Evolutionary conservation across 495 filamentous ascomycete species (phyloP).

Genomic region (Xeromyces bisporus): DNA sequence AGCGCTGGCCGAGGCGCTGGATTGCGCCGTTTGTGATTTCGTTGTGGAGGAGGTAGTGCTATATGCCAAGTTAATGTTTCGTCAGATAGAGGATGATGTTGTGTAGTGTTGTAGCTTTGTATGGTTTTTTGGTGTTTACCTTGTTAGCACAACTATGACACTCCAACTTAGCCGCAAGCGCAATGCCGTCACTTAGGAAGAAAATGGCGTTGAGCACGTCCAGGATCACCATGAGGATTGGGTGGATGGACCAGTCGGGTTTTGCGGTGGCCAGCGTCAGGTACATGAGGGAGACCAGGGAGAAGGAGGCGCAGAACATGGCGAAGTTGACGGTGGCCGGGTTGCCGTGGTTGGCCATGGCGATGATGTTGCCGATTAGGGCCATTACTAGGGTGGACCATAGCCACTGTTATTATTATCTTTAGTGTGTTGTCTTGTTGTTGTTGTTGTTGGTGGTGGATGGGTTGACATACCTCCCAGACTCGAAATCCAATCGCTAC

Average conservation of each 20-base stretch:
- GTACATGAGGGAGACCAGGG: conserved; percentile 46
- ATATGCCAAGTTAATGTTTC: conserved; percentile 1
- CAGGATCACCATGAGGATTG: conserved; percentile 36
- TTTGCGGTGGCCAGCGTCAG: conserved; percentile 38
- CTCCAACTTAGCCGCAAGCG: conserved; percentile 41
- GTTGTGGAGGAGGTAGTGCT: conserved; percentile 42
- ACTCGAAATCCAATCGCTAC: conserved; percentile 20
- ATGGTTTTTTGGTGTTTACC: too few relatives aligned
- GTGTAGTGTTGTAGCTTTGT: too few relatives aligned
- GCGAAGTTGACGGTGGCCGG: conserved; percentile 40
- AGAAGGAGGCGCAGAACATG: conserved; percentile 50
- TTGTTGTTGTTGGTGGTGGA: background rate
- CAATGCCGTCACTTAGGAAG: conserved; percentile 47
- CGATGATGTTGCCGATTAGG: conserved; percentile 52
- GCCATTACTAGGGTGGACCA: conserved; percentile 51
- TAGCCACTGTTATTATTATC: conserved; percentile 31
- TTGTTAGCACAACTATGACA: conserved; percentile 44
- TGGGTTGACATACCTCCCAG: conserved; percentile 20
- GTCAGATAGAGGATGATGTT: background rate
- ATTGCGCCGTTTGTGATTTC: conserved; percentile 40
- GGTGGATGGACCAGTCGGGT: conserved; percentile 30
- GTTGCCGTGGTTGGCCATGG: conserved; percentile 35
- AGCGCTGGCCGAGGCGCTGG: conserved; percentile 35
- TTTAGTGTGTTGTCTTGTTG: conserved; percentile 3
- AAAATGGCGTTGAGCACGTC: conserved; percentile 47